Evolutionary conservation across 169 alveolate genomes (phyloP), one percentile per base, ranked within the genome.

Genomic region (Cryptosporidium baileyi): DNA sequence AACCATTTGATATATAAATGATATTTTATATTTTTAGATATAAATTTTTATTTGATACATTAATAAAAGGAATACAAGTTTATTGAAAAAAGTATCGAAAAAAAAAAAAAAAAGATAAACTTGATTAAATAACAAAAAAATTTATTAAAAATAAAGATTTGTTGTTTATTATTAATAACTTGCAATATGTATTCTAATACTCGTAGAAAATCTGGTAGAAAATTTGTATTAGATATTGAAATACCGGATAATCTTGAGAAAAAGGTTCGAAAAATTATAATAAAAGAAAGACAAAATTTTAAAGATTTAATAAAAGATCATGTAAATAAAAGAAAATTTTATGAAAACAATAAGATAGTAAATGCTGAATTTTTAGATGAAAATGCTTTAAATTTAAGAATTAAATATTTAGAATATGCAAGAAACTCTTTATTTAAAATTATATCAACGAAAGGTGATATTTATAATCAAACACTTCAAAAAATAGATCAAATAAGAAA

Each of bases 131-230:
- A n/a, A n/a, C n/a, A n/a, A n/a, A n/a, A n/a, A n/a, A n/a, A n/a
- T n/a, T n/a, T n/a, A n/a, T n/a, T n/a, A n/a, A n/a, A n/a, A n/a
- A n/a, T n/a, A n/a, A n/a, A n/a, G n/a, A n/a, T n/a, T n/a, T n/a
- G n/a, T n/a, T n/a, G n/a, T n/a, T n/a, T n/a, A n/a, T n/a, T n/a
- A n/a, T n/a, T n/a, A n/a, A n/a, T n/a, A n/a, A n/a, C n/a, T n/a
- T n/a, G n/a, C n/a, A 28, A 8, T 13, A 74, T 74, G 85, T 57
- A 52, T 19, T 38, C 85, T 5, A 54, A 22, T n/a, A 74, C 49
- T 57, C 60, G 85, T 43, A 74, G 67, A 30, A 74, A 57, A 41
- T 19, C 85, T 36, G 67, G 63, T 6, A 74, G 74, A 22, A 51
- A 57, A 7, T 74, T 54, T 61, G 67, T 74, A 11, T 74, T 74